Evolutionary conservation across 352 stramenopile species (phyloP), one percentile per base, ranked within the genome.

Genomic region (Pythium aphanidermatum): DNA sequence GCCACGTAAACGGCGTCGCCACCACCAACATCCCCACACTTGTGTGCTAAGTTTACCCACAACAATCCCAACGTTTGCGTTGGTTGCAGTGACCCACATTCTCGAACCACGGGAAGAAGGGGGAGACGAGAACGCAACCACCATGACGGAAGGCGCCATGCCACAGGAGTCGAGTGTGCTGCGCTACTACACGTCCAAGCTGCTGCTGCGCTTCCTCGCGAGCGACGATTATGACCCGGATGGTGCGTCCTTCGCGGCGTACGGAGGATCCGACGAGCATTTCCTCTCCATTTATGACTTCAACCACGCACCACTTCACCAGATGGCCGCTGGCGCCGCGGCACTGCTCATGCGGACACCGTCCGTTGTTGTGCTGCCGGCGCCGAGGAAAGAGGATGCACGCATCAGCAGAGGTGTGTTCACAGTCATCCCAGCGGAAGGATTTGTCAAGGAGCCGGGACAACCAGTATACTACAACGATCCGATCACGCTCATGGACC

Each of bases 381-480:
- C 58, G 2, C 35, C 47, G 11, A 3, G 11, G 11, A 14, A 30
- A 10, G 30, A 49, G 5, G n/a, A 46, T 0, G 2, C 26, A 14
- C 42, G 48, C 10, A 13, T 57, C 16, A 49, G 29, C 32, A 44
- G 46, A n/a, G 63, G 46, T 14, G 46, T 73, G 19, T 68, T 73
- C 46, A 70, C 58, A 14, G 28, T 69, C 31, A 46, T 70, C 9
- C 64, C 64, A 2, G 60, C 64, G 19, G 60, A 68, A 29, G 64
- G 64, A 2, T 74, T 74, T 17, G 64, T 59, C 10, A 74, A 74
- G 34, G 52, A 65, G 16, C 49, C 40, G 2, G 60, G 51, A 3
- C 60, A 74, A 31, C 64, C 64, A 2, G 64, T 74, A 46, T 69
- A 55, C 47, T 74, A 70, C 39, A 65, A 65, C 35, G 64, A 71